These are phyloP conservation scores for Aspergillus fumigatus DNA, from an alignment of 2,329 filamentous ascomycete species.

Conservation along the genomic window DNA sequence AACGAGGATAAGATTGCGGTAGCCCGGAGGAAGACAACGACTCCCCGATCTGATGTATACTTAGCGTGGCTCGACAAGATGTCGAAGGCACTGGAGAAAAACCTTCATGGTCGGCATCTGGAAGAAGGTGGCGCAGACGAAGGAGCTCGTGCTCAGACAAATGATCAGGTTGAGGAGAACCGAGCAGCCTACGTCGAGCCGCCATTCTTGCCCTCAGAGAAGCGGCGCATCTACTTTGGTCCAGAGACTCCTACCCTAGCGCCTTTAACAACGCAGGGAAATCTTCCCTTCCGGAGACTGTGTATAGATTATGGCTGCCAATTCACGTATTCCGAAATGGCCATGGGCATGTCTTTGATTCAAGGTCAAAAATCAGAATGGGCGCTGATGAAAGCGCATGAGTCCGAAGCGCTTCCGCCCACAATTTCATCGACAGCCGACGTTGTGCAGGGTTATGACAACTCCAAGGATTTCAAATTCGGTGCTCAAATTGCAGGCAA, in stretches of 20 bases:
- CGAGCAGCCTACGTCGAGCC: slow-evolving; percentile 79
- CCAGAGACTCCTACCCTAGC: slow-evolving; percentile 90
- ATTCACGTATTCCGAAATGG: slow-evolving; percentile 98
- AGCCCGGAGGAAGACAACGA: slow-evolving; percentile 64
- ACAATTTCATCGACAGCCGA: slow-evolving; percentile 52
- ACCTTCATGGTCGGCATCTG: slow-evolving; percentile 44
- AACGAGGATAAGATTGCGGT: slow-evolving; percentile 69
- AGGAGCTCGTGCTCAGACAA: slow-evolving; percentile 26
- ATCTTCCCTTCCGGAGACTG: slow-evolving; percentile 86
- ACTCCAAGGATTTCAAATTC: slow-evolving; percentile 77
- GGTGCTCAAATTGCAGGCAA: slow-evolving; percentile 90
- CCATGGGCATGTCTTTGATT: slow-evolving; percentile 81
- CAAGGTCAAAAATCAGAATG: slow-evolving; percentile 90
- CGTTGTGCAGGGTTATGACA: slow-evolving; percentile 73
- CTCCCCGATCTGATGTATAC: slow-evolving; percentile 71
- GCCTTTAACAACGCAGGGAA: slow-evolving; percentile 92
- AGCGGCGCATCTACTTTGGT: slow-evolving; percentile 88
- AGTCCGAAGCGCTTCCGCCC: slow-evolving; percentile 72
- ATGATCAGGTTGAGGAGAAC: slow-evolving; percentile 58
- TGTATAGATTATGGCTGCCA: slow-evolving; percentile 87
- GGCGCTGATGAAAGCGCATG: slow-evolving; percentile 90
- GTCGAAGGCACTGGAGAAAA: slow-evolving; percentile 44
- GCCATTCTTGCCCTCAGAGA: slow-evolving; percentile 86
- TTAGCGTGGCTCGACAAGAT: slow-evolving; percentile 72
- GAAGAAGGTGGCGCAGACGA: slow-evolving; percentile 30